phyloP scores from a whole-genome alignment of 208 protist species.

The Strigomonas culicis region DNA sequence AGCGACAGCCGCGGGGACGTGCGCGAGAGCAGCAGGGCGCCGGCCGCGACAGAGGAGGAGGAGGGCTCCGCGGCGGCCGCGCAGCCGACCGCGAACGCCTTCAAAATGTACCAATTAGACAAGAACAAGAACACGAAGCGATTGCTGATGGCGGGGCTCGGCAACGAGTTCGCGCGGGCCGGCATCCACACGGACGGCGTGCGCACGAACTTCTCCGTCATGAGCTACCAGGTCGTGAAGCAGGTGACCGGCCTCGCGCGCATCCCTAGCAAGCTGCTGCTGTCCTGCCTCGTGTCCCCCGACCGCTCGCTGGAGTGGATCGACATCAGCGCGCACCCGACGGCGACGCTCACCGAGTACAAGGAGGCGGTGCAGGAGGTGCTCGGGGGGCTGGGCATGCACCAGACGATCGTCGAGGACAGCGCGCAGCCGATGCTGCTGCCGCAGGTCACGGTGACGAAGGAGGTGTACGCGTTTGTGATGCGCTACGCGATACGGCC shows the following conservation, averaged over 20 bases:
- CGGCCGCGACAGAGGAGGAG: background rate
- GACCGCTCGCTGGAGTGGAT: constrained; percentile 46
- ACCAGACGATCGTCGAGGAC: constrained; percentile 52
- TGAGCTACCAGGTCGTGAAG: constrained; percentile 51
- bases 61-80: background rate
- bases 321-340: constrained; percentile 68
- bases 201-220: constrained; percentile 56
- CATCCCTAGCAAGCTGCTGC: constrained; percentile 55
- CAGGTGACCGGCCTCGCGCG: constrained; percentile 46
- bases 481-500: constrained; percentile 66
- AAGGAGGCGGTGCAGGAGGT: constrained; percentile 44
- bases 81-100: background rate
- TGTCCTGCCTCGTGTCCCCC: constrained; percentile 40
- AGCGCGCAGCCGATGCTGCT: constrained; percentile 60
- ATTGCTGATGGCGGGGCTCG: constrained; percentile 42
- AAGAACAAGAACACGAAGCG: constrained; percentile 40
- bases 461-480: constrained; percentile 49
- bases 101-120: background rate
- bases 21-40: no score
- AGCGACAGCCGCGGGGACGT: no score
- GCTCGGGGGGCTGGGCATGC: constrained; percentile 43
- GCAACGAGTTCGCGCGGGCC: constrained; percentile 42
- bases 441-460: constrained; percentile 58
- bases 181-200: constrained; percentile 45
- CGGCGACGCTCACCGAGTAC: constrained; percentile 57